Evolutionary conservation across 768 basidiomycete species (phyloP), one percentile per base, ranked within the genome.

Genomic region (Kwoniella bestiolae): DNA sequence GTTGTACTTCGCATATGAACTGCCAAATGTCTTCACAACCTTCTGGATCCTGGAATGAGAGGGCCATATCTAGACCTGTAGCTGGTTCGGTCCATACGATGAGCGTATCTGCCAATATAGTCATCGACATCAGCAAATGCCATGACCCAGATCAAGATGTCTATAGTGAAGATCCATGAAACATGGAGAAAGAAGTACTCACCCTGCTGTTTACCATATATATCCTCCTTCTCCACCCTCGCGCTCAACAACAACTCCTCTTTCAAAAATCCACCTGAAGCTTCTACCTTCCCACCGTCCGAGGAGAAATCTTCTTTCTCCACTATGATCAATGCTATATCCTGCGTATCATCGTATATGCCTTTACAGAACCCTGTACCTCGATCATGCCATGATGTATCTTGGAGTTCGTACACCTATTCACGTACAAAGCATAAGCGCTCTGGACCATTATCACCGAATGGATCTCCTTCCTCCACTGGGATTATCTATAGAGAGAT

Each of bases 61-160:
- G 84, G 2, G 95, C 95, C 78, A 96, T 94, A 81, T 99, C 96
- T 38, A 90, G 88, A 29, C 92, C 91, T 16, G 74, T 70, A 68
- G 91, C 90, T 1, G 92, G 91, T 79, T 98, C 95, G 3, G 95
- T 98, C 96, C 96, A 99, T 21, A 97, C 95, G 72, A 99, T 97
- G 52, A 99, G 86, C 12, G 96, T 99, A 77, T 97, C 95, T 94
- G 82, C 68, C n/a, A 28, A 47, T 23, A 35, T 71, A 64, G 52
- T 66, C 63, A 57, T 31, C 21, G 29, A 25, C 32, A 32, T 21
- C 35, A 38, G 26, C 47, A n/a, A n/a, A n/a, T n/a, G n/a, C n/a
- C n/a, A n/a, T n/a, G n/a, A n/a, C n/a, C n/a, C n/a, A n/a, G n/a
- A n/a, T n/a, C n/a, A n/a, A n/a, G n/a, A n/a, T n/a, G n/a, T 21